phyloP scores from a whole-genome alignment of 2,329 filamentous ascomycete genomes.

The Colletotrichum acutatum region DNA sequence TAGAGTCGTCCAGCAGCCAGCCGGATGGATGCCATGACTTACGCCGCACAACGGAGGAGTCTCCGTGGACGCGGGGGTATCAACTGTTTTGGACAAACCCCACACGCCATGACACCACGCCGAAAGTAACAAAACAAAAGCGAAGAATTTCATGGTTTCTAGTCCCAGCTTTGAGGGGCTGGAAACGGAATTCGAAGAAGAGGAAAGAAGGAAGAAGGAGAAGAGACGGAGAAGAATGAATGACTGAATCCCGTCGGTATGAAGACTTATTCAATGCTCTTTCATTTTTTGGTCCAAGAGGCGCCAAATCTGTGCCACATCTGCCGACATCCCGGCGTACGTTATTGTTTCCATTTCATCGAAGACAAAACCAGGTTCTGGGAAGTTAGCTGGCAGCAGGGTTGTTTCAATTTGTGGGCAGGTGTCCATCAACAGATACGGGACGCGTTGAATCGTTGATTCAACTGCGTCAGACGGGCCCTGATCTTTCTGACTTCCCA shows the following conservation, averaged over 20 bases:
- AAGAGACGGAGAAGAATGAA: neutral
- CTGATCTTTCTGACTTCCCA: neutral
- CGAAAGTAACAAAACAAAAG: conserved; percentile 16
- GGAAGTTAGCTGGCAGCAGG: conserved; percentile 5
- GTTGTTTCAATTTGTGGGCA: conserved; percentile 3
- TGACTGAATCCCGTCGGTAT: neutral
- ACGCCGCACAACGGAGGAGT: conserved; percentile 37
- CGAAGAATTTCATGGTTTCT: conserved; percentile 22
- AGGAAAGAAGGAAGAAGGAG: neutral
- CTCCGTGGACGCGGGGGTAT: conserved; percentile 10
- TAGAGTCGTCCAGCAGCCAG: neutral
- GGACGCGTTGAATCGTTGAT: neutral
- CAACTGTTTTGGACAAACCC: conserved; percentile 13
- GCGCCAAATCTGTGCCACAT: neutral
- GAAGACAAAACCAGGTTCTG: conserved; percentile 10
- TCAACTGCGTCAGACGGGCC: neutral
- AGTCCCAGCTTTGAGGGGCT: neutral
- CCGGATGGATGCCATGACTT: conserved; percentile 12
- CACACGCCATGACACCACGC: conserved; percentile 17
- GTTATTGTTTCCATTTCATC: conserved; percentile 11
- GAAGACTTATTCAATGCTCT: conserved; percentile 1
- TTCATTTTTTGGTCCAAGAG: neutral
- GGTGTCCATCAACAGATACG: neutral
- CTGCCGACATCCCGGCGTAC: conserved; percentile 6
- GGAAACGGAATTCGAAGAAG: neutral